Base-by-base conservation (phyloP, 2,329 filamentous ascomycete species). In the Trichoderma sp. region DNA sequence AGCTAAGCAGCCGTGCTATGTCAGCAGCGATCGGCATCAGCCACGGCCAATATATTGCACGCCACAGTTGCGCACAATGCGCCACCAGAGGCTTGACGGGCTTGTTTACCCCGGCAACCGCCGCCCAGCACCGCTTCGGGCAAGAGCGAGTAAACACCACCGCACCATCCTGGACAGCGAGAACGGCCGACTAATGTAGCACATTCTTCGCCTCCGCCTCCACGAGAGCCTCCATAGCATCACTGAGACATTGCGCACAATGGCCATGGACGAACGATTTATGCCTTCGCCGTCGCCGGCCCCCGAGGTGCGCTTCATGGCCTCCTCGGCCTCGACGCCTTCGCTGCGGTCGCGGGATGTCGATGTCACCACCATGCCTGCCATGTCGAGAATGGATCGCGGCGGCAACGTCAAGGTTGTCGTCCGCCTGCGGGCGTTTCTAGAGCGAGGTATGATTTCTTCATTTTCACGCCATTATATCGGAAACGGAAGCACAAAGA, bases 341-440 rank as follows among this genome's bases (percentile, higher is more conserved):
- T 94, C 92, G 31, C 82, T 95, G 75, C 87, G 92, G 71, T 91
- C 91, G 49, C 87, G 89, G 77, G 91, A 93, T 82, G 88, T 88
- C 62, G 91, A 93, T 82, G 88, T 88, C 62, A 87, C 86, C 61
- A 87, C 86, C 14, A 80, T 89, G 49, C 85, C 88, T 31, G 79
- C 86, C 70, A 83, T 84, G 74, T 82, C 83, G 74, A 85, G 82
- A 77, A 86, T 86, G 83, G 84, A 89, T 76, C 78, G 85, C 72
- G 91, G 89, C 71, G 92, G 91, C 69, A 96, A 96, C 80, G 92
- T 96, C 70, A 87, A 89, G 74, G 92, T 96, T 33, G 92, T 95
- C 35, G 92, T 96, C 70, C 86, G 92, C 77, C 92, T 95, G 68
- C 85, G 92, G 76, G 92, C 88, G 1, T 95, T 95, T 82, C 83